phyloP scores from a whole-genome alignment of 2,329 filamentous ascomycete genomes.

The Pestalotiopsis sp. region DNA sequence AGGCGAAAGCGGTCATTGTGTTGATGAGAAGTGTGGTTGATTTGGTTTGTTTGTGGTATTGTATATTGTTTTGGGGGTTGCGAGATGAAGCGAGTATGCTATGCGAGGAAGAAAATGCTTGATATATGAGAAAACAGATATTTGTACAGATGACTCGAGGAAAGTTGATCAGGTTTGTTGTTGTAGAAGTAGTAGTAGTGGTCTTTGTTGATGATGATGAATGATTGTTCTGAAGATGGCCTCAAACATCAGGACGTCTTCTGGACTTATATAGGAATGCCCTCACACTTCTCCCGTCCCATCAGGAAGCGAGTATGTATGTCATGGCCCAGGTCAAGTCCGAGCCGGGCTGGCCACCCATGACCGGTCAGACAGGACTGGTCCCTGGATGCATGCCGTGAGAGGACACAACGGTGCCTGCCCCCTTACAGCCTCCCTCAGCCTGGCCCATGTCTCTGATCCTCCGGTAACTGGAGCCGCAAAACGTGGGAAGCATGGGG shows the following conservation, averaged over 20 bases:
- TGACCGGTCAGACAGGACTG: background rate
- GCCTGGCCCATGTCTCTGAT: background rate
- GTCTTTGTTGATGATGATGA: constrained; percentile 1
- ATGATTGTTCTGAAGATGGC: background rate
- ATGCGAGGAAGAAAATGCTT: constrained; percentile 10
- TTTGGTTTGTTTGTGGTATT: constrained; percentile 8
- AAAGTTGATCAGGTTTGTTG: constrained; percentile 8
- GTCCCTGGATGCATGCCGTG: constrained; percentile 3
- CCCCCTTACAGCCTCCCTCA: constrained; percentile 7
- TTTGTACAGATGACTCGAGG: constrained; percentile 1
- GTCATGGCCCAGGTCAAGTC: background rate
- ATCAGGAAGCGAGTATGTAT: background rate
- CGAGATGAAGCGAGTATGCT: too few species aligned
- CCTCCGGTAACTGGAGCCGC: constrained; percentile 1
- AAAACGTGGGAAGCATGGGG: constrained; percentile 6
- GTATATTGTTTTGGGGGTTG: background rate
- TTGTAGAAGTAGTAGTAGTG: background rate
- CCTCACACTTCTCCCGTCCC: too few species aligned
- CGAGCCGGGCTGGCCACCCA: background rate
- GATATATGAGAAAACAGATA: constrained; percentile 5
- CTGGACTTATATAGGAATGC: constrained; percentile 13
- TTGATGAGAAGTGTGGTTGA: constrained; percentile 15
- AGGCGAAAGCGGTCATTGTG: constrained; percentile 40
- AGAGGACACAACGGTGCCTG: constrained; percentile 7
- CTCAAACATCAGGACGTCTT: constrained; percentile 2